phyloP scores from a whole-genome alignment of 805 yeast species.

The Monosporozyma aerobia region DNA sequence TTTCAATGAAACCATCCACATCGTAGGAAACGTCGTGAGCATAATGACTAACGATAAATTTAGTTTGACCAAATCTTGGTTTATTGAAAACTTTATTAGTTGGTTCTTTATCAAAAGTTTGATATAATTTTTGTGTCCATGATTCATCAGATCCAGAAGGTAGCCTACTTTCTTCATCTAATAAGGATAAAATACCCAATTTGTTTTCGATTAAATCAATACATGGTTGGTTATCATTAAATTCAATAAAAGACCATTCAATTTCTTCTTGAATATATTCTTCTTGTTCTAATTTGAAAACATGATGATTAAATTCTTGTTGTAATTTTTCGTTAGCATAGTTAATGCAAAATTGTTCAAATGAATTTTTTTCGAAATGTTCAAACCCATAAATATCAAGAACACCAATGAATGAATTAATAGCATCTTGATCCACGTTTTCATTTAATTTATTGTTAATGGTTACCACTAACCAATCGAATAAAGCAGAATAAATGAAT shows the following conservation, averaged over 20 bases:
- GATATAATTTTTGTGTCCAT: slow-evolving; percentile 86
- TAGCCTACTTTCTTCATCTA: slow-evolving; percentile 91
- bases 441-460: slow-evolving; percentile 68
- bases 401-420: slow-evolving; percentile 79
- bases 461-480: slow-evolving; percentile 88
- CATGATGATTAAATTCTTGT: slow-evolving; percentile 96
- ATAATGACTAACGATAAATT: slow-evolving; percentile 85
- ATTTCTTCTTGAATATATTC: slow-evolving; percentile 88
- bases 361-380: slow-evolving; percentile 88
- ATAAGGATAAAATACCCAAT: slow-evolving; percentile 74
- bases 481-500: slow-evolving; percentile 81
- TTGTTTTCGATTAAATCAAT: slow-evolving; percentile 83
- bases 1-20: slow-evolving; percentile 90
- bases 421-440: slow-evolving; percentile 45
- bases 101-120: slow-evolving; percentile 71
- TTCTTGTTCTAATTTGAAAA: slow-evolving; percentile 93
- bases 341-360: slow-evolving; percentile 95
- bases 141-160: slow-evolving; percentile 91
- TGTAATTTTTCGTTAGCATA: slow-evolving; percentile 96
- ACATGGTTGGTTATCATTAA: slow-evolving; percentile 95
- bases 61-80: slow-evolving; percentile 88
- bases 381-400: slow-evolving; percentile 97
- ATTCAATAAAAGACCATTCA: slow-evolving; percentile 95
- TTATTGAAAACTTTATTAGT: slow-evolving; percentile 73
- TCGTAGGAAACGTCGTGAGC: slow-evolving; percentile 92